Conservation (phyloP, 2,329 filamentous ascomycete genomes). For the Xenoacremonium recifei region DNA sequence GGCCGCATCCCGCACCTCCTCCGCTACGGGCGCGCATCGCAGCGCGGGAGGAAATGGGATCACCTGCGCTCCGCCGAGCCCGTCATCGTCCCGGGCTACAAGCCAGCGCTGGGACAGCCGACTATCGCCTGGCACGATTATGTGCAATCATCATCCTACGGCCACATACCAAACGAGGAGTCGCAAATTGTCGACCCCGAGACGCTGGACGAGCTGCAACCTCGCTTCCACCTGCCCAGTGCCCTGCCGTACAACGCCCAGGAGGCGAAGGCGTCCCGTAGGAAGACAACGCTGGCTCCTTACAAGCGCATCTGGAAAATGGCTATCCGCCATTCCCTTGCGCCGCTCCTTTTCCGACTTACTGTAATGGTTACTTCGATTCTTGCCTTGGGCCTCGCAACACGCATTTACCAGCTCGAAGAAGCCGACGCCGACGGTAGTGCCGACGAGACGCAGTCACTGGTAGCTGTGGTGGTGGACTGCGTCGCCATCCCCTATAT, state of each 20-base stretch:
- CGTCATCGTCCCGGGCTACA: conserved; percentile 54
- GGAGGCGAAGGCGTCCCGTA: conserved; percentile 27
- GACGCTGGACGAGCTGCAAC: conserved; percentile 45
- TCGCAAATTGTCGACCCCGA: conserved; percentile 48
- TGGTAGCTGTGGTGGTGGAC: conserved; percentile 88
- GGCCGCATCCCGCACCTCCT: conserved; percentile 46
- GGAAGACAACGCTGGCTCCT: conserved; percentile 30
- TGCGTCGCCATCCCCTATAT: conserved; percentile 87
- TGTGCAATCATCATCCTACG: conserved; percentile 52
- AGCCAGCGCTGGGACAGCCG: conserved; percentile 37
- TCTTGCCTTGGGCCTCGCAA: conserved; percentile 75
- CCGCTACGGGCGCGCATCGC: conserved; percentile 44
- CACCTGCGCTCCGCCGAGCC: conserved; percentile 58
- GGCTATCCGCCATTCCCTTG: conserved; percentile 77
- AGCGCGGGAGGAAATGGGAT: conserved; percentile 55
- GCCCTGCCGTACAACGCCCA: conserved; percentile 30
- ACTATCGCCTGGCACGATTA: conserved; percentile 52
- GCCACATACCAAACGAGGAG: conserved; percentile 44
- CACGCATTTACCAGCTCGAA: conserved; percentile 67
- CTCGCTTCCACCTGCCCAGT: conserved; percentile 42
- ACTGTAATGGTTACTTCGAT: conserved; percentile 81
- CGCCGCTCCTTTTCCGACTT: conserved; percentile 80
- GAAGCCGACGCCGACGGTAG: conserved; percentile 38
- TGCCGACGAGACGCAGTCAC: conserved; percentile 70
- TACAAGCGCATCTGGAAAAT: conserved; percentile 63